Conservation (phyloP, 2,329 filamentous ascomycete species). For the Furcasterigmium furcatum region DNA sequence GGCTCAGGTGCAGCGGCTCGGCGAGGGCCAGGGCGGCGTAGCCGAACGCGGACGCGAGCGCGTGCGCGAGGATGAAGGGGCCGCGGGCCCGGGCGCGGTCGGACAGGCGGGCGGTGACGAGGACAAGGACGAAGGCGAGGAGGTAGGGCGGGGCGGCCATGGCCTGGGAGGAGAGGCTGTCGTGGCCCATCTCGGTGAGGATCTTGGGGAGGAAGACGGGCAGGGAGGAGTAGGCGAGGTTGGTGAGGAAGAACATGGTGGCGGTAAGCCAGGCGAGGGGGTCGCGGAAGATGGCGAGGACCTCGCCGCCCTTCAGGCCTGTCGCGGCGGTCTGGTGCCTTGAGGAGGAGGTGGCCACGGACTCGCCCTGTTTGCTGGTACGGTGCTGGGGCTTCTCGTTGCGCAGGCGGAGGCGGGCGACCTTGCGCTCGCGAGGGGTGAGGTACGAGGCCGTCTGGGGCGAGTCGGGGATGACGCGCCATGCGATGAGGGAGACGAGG, state of each 20-base stretch:
- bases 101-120: conserved; percentile 69
- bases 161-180: conserved; percentile 65
- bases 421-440: conserved; percentile 59
- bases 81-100: conserved; percentile 64
- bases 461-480: conserved; percentile 72
- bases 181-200: conserved; percentile 72
- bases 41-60: conserved; percentile 61
- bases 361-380: conserved; percentile 7
- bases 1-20: conserved; percentile 37
- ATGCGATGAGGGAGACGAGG: conserved; percentile 70
- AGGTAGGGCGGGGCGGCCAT: conserved; percentile 82
- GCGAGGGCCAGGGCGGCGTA: conserved; percentile 60
- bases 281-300: conserved; percentile 58
- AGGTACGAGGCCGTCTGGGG: conserved; percentile 65
- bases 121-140: conserved; percentile 67
- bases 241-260: conserved; percentile 77
- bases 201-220: conserved; percentile 87
- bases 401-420: conserved; percentile 67
- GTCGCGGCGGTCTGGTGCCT: conserved; percentile 15
- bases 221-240: conserved; percentile 84
- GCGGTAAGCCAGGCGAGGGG: conserved; percentile 74
- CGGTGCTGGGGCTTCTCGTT: conserved; percentile 33
- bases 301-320: conserved; percentile 52
- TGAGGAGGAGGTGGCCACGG: background rate
- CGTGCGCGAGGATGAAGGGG: conserved; percentile 64